Evolutionary conservation across 1,284 basidiomycete genomes (phyloP).

Genomic region (Ustilago hordei): DNA sequence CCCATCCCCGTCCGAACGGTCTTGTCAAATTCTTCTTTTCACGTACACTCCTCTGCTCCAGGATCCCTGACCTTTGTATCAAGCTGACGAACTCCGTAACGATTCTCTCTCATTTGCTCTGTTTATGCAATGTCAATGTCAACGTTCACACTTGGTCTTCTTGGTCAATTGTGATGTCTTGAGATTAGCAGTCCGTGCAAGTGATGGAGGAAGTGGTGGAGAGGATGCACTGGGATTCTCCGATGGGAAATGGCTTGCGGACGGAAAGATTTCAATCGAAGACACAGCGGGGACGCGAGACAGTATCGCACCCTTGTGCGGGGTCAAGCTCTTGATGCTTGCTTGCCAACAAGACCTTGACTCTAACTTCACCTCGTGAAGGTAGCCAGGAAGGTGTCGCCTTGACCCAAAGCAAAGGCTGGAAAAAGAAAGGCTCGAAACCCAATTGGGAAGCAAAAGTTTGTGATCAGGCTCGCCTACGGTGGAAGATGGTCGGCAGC

Average conservation of each 20-base stretch:
- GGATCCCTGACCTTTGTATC: background rate
- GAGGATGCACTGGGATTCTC: background rate
- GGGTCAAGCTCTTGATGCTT: no score
- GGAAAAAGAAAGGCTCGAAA: background rate
- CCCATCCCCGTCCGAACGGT: background rate
- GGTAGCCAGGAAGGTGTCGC: background rate
- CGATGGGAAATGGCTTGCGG: background rate
- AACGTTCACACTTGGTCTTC: background rate
- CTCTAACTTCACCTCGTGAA: background rate
- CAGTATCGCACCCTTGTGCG: background rate
- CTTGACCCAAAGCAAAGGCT: background rate
- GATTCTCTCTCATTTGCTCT: background rate
- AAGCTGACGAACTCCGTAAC: background rate
- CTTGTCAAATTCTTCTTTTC: background rate
- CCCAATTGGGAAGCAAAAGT: background rate
- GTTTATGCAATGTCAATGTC: conserved; percentile 6
- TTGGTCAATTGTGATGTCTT: background rate
- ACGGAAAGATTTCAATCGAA: background rate
- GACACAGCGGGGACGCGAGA: background rate
- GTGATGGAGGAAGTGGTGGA: background rate
- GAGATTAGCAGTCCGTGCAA: background rate
- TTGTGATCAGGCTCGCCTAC: conserved; percentile 8
- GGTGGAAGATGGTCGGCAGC: background rate
- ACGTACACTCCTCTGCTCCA: background rate
- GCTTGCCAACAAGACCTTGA: no score